Base-by-base conservation (phyloP, 1,284 basidiomycete genomes). In the Leccinum subfulvum region DNA sequence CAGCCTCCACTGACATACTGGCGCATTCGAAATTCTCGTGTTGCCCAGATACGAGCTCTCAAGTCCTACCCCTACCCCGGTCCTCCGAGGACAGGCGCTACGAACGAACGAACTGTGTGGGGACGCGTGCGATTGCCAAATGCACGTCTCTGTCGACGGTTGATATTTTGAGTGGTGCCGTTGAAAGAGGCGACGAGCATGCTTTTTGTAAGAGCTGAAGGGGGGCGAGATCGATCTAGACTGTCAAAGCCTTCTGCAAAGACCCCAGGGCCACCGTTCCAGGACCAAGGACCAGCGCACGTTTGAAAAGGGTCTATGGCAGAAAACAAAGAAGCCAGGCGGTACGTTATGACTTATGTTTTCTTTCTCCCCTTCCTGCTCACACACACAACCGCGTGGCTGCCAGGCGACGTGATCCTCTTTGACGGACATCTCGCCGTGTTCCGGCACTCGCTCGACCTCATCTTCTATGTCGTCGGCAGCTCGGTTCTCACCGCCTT, bases 401-500 rank as follows among this genome's bases (percentile, higher is more conserved):
- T 26, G 7, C 52, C 74, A 95, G 95, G 94, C 73, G 97, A 99
- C 71, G 95, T 99, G 73, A 93, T 98, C 69, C 85, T 98, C 11
- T 95, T 94, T 76, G 94, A 95, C 75, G 83, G 90, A 65, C 91
- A 95, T 72, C 84, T 98, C n/a, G 90, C 93, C 33, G 87, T 99
- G 23, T 97, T 97, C 81, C 94, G 92, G 71, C 88, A 97, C 69
- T 93, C 94, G 41, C 88, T 97, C 62, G 97, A 99, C 80, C 88
- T 98, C 71, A 92, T 96, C 66, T 89, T 98, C 76, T 97, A 98
- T 82, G 88, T 99, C 69, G 86, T 99, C 72, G 94, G 93, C 84
- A 3, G 95, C 64, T 80, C 86, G 16, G 90, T 94, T 8, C 86
- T 99, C 23, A 84, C 82, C 55, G 93, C 94, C 0, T 91, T 98